Evolutionary conservation across 2,329 filamentous ascomycete genomes (phyloP), one percentile per base, ranked within the genome.

Genomic region (Colletotrichum sp.): DNA sequence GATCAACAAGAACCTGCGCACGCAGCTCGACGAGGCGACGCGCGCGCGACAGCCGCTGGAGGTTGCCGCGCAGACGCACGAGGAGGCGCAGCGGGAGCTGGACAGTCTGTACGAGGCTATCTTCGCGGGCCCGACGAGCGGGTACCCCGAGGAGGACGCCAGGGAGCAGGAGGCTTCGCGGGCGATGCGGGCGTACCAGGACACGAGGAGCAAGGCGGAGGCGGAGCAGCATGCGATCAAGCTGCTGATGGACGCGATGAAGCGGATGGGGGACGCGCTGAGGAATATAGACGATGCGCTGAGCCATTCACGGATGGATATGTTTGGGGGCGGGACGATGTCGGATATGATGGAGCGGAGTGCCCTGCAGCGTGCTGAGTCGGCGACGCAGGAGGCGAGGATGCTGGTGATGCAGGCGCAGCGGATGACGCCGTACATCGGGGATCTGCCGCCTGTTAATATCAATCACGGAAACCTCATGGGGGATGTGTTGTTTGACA

Each of bases 401-500:
- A 83, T 83, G 80, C 76, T 85, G 36, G 81, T 86, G 8, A 66
- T 81, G 8, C 86, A 88, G 66, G 85, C 90, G 3, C 82, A 82
- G 64, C 80, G 81, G 8, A 79, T 85, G 16, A 86, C 86, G 4
- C 85, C 84, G 0, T 75, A 81, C 1, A 82, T 90, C 3, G 78
- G 80, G 4, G 77, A 79, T 5, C 80, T 91, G 68, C 85, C 84
- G 7, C 71, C 80, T 0, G 83, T 89, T 24, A 80, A 81, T 24
- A 87, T 91, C 62, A 85, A 86, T 1, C 83, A 87, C 55, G 87
- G 88, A 1, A 84, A 81, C 70, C 83, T 89, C 16, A 84, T 90
- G 80, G 83, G 83, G 9, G 89, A 91, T 75, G 83, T 91, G 4
- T 83, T 91, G n/a, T 90, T 91, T 77, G 88, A 91, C 78, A 90